Evolutionary conservation across 2,329 filamentous ascomycete species (phyloP), one percentile per base, ranked within the genome.

Genomic region (Botryotinia calthae): DNA sequence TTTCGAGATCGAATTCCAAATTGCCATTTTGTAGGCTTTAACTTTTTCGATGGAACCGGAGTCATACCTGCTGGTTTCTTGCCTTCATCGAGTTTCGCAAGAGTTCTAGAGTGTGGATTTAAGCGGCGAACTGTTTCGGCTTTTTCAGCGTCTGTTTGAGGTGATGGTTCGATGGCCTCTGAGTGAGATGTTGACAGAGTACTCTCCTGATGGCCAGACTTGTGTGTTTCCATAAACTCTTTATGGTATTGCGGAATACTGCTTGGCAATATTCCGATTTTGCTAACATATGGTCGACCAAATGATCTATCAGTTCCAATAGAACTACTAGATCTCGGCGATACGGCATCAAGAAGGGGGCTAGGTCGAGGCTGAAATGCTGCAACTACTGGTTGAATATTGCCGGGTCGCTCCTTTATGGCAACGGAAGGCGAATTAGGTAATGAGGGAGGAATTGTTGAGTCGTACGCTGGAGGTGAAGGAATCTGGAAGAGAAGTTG

Each of bases 1-100:
- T 98, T 99, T 66, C 96, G 90, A 63, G 94, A 97, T 54, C 96
- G 89, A 75, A 99, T 99, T 72, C 96, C 96, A 81, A 99, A 99
- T 81, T 99, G 96, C 96, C 96, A 99, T 76, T 95, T 93, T 25
- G 95, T 93, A 1, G 92, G 92, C 79, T 93, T 94, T 8, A 86
- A 83, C 81, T 93, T 94, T 84, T 93, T 94, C 5, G 85, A 82
- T 3, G 90, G 88, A 65, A 90, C 87, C 0, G 88, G 89, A 3
- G 89, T 91, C 84, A 91, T 86, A 31, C 86, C 86, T 73, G 89
- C 87, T 5, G 89, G 89, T 54, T 88, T 85, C 76, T 83, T 88
- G 80, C 80, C 86, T 79, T 88, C 90, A 75, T 95, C 91, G 4
- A 94, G 83, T 70, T 90, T 89, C 40, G 92, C 82, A 71, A 92